phyloP scores from a whole-genome alignment of 1,284 basidiomycete genomes.

The Rhodofomes roseus region DNA sequence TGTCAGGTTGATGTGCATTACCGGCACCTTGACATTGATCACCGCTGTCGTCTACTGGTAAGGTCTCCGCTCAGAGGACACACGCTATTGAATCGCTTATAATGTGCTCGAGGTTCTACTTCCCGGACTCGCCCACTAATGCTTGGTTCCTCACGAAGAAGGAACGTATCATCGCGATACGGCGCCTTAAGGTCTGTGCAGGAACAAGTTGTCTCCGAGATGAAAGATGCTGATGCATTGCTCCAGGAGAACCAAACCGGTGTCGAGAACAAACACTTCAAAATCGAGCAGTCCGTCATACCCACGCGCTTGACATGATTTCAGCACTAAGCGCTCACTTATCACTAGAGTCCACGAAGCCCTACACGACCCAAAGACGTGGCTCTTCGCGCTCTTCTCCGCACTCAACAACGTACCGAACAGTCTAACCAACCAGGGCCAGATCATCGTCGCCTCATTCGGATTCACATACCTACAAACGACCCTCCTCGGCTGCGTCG shows the following conservation, averaged over 20 bases:
- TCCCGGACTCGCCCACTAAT: conserved; percentile 66
- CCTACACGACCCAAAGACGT: conserved; percentile 62
- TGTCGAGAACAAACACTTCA: conserved; percentile 38
- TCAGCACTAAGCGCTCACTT: neutral
- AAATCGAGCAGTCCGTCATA: conserved; percentile 37
- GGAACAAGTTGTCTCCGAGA: too few species aligned
- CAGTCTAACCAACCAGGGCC: conserved; percentile 64
- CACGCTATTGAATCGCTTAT: neutral
- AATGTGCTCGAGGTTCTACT: conserved; percentile 48
- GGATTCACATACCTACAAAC: conserved; percentile 63
- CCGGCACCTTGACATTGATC: conserved; percentile 56
- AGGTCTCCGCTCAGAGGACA: conserved; percentile 5
- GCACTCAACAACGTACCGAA: conserved; percentile 61
- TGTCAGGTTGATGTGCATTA: conserved; percentile 64
- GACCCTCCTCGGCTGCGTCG: conserved; percentile 63
- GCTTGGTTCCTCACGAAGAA: conserved; percentile 66
- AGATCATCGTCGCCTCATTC: conserved; percentile 62
- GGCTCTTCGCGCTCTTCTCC: conserved; percentile 62
- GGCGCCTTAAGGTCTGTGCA: conserved; percentile 56
- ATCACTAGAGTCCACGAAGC: conserved; percentile 38
- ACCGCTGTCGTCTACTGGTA: conserved; percentile 55
- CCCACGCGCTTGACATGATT: too few species aligned
- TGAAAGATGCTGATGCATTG: too few species aligned
- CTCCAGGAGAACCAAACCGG: conserved; percentile 34
- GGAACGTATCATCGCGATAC: conserved; percentile 61